Percentiles rank a stretch among this genome's conserved stretches.
phyloP scores from a whole-genome alignment of 2,329 filamentous ascomycete species.

The Clonostachys byssicola region DNA sequence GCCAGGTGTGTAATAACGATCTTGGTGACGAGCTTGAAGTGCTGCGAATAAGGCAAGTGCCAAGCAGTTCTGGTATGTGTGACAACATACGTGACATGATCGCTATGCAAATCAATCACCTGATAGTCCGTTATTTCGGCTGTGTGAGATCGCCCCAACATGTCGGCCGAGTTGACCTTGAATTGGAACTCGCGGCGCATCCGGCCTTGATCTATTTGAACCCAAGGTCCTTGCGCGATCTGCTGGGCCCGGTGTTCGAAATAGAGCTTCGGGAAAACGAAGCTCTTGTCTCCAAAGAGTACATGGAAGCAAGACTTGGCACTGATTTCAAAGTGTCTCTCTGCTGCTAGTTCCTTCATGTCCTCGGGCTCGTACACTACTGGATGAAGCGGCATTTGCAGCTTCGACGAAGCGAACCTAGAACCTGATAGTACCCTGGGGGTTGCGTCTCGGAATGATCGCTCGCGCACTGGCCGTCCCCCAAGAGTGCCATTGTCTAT shows the following conservation, averaged over 20 bases:
- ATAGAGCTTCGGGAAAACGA: conserved; percentile 88
- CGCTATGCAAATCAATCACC: conserved; percentile 76
- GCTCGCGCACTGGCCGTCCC: conserved; percentile 26
- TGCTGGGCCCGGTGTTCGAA: conserved; percentile 75
- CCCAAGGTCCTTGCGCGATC: conserved; percentile 86
- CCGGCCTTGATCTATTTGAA: conserved; percentile 61
- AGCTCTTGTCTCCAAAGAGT: conserved; percentile 92
- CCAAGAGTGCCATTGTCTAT: conserved; percentile 49
- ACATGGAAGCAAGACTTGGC: conserved; percentile 95
- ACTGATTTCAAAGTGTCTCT: conserved; percentile 83
- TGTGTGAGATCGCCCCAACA: conserved; percentile 58
- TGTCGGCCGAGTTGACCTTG: conserved; percentile 62
- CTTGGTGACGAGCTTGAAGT: conserved; percentile 82
- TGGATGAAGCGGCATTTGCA: conserved; percentile 77
- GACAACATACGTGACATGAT: conserved; percentile 67
- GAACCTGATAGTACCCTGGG: conserved; percentile 25
- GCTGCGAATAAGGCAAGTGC: conserved; percentile 78
- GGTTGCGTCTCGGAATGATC: conserved; percentile 24
- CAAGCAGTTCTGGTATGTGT: conserved; percentile 63
- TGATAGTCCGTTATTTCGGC: conserved; percentile 76
- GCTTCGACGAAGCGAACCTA: conserved; percentile 51
- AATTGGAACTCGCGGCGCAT: conserved; percentile 80
- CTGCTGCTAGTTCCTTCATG: conserved; percentile 70
- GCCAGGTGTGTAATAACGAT: conserved; percentile 90
- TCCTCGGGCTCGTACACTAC: conserved; percentile 81